Percentiles rank a stretch among this genome's conserved stretches.
Conservation (phyloP, 345 rosid genomes). For the Eutrema japonicum region DNA sequence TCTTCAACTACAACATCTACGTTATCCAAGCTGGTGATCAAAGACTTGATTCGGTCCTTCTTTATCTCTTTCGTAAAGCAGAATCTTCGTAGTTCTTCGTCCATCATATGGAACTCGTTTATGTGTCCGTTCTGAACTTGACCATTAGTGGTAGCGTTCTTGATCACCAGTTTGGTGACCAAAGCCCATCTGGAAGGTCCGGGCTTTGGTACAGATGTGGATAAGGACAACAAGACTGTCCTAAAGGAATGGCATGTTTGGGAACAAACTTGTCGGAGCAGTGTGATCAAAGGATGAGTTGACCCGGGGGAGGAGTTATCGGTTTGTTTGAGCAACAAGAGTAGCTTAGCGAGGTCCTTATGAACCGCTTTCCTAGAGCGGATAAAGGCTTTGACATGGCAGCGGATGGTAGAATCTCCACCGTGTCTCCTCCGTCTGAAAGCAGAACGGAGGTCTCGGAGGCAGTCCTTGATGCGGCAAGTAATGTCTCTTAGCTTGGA, state of each 20-base stretch:
- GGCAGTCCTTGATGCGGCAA: conserved; percentile 49
- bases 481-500: conserved; percentile 54
- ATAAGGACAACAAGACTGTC: conserved; percentile 50
- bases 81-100: conserved; percentile 47
- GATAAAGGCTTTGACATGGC: conserved; percentile 43
- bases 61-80: conserved; percentile 34
- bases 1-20: conserved; percentile 53
- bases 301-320: conserved; percentile 9
- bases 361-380: conserved; percentile 26
- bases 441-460: conserved; percentile 59
- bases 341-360: conserved; percentile 35
- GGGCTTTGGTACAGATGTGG: conserved; percentile 43
- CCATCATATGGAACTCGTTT: conserved; percentile 54
- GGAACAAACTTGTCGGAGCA: conserved; percentile 47
- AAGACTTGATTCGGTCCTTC: conserved; percentile 40
- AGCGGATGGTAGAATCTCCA: conserved; percentile 48
- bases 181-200: conserved; percentile 45
- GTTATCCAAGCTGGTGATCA: conserved; percentile 47
- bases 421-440: conserved; percentile 57
- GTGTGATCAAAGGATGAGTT: conserved; percentile 34
- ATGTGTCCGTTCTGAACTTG: conserved; percentile 16
- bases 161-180: conserved; percentile 35
- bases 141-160: conserved; percentile 27
- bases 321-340: conserved; percentile 41
- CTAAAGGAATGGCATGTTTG: conserved; percentile 44